These are phyloP conservation scores for Rhypophila decipiens DNA, from an alignment of 495 filamentous ascomycete genomes.

Conservation along the genomic window DNA sequence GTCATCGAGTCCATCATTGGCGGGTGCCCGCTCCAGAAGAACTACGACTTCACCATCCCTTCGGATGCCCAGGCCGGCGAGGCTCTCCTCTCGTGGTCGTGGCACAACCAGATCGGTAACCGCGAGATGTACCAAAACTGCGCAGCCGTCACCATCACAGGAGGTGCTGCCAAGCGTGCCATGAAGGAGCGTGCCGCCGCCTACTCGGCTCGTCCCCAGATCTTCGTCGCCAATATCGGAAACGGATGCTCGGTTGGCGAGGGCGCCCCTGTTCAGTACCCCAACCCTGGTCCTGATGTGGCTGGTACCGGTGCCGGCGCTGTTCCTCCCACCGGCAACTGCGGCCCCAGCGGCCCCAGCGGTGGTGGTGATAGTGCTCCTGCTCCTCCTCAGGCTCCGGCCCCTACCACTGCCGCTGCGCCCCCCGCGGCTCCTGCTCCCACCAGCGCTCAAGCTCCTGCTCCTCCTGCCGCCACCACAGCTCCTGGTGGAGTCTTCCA, in stretches of 20 bases:
- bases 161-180: slow-evolving; percentile 30
- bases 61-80: slow-evolving; percentile 49
- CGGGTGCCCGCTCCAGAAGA: slow-evolving; percentile 46
- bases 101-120: slow-evolving; percentile 61
- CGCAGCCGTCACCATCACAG: slow-evolving; percentile 49
- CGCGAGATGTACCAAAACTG: slow-evolving; percentile 68
- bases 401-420: slow-evolving; percentile 1
- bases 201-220: slow-evolving; percentile 46
- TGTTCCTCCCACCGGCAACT: slow-evolving; percentile 17
- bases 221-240: slow-evolving; percentile 56
- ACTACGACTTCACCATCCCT: slow-evolving; percentile 60
- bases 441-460: slow-evolving; percentile 6
- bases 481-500: slow-evolving; percentile 24
- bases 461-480: slow-evolving; percentile 8
- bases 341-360: slow-evolving; percentile 14
- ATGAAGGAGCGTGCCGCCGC: slow-evolving; percentile 21
- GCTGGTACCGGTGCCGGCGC: slow-evolving; percentile 23
- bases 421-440: slow-evolving; percentile 2
- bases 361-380: slow-evolving; percentile 9
- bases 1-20: slow-evolving; percentile 63
- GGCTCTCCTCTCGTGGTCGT: slow-evolving; percentile 61
- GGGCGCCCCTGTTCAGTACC: slow-evolving; percentile 54
- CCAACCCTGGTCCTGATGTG: slow-evolving; percentile 65
- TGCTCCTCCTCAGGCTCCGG: neutral
- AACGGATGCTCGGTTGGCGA: slow-evolving; percentile 49